Evolutionary conservation across 1,139 yeast species (phyloP).

Genomic region (Lizanozyma gosingica): DNA sequence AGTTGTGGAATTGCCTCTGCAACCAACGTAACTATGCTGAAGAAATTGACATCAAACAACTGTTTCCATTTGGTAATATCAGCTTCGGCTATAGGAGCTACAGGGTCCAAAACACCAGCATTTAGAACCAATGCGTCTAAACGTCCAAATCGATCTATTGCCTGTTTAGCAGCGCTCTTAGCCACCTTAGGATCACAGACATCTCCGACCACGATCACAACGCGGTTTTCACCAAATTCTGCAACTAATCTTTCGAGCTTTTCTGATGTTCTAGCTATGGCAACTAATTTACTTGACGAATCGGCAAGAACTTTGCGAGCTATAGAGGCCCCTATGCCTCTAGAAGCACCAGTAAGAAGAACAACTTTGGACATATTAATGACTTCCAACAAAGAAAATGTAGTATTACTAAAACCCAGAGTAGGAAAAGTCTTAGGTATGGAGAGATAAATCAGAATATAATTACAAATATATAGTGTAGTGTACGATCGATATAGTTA

Average conservation of each 20-base stretch:
- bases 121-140: slow-evolving; percentile 71
- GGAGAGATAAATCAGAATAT: too few relatives aligned
- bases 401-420: too few relatives aligned
- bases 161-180: slow-evolving; percentile 20
- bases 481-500: too few relatives aligned
- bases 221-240: slow-evolving; percentile 39
- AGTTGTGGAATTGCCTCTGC: slow-evolving; percentile 51
- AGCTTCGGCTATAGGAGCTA: slow-evolving; percentile 44
- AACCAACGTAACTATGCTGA: slow-evolving; percentile 62
- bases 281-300: slow-evolving; percentile 31
- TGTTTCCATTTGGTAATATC: slow-evolving; percentile 50
- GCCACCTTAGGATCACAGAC: slow-evolving; percentile 28
- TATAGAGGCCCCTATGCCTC: slow-evolving; percentile 65
- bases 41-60: slow-evolving; percentile 69
- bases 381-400: too few relatives aligned
- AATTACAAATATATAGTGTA: too few relatives aligned
- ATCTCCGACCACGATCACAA: slow-evolving; percentile 61
- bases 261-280: slow-evolving; percentile 59
- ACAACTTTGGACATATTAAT: slow-evolving; percentile 16
- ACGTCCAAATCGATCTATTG: slow-evolving; percentile 48
- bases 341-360: slow-evolving; percentile 65
- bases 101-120: slow-evolving; percentile 86
- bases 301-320: slow-evolving; percentile 42
- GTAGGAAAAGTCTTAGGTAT: too few relatives aligned
- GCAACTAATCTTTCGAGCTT: slow-evolving; percentile 35